Base-by-base conservation (phyloP, 2,329 filamentous ascomycete genomes). In the Exophiala viscosa region DNA sequence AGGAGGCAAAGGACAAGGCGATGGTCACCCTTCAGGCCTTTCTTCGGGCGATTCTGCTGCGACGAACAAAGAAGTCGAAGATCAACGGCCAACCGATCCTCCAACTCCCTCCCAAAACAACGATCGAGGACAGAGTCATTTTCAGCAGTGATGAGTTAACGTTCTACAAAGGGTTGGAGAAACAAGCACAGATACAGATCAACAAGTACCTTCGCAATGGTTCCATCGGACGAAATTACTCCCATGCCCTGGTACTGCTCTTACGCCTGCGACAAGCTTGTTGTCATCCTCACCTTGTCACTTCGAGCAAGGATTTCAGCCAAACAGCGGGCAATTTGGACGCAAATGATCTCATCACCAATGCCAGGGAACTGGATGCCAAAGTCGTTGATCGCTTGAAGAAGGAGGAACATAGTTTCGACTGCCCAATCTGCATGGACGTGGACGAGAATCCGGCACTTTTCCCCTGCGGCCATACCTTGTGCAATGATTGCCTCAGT, bases 371-470 rank as follows among this genome's bases (percentile, higher is more conserved):
- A 15, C 73, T 96, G 9, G 67, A 74, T 5, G 60, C 68, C 0
- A 73, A 81, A 2, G 86, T 89, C 10, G 76, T 95, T 14, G 65
- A 73, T n/a, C 82, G 88, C 5, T 78, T 93, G 65, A 86, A 75
- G 58, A 35, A 73, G 5, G 8, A 28, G 10, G 70, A 74, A 5
- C 76, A 83, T 1, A 79, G 76, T 2, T 88, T 92, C 45, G 86
- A 91, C 65, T 95, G 90, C 64, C 88, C 88, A 0, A 84, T 93
- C 15, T 96, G 90, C 67, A 85, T 87, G 53, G 90, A 96, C 63
- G 83, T 77, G 2, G 82, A 86, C 5, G 76, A 80, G 11, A 90
- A 91, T 57, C 87, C 88, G 0, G 81, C 81, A 2, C 88, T 95
- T 58, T 86, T 91, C 67, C 89, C 89, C 1, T 96, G 90, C 64